These are phyloP conservation scores for Diutina ranongensis DNA, from an alignment of 1,139 yeast genomes.

Conservation along the genomic window DNA sequence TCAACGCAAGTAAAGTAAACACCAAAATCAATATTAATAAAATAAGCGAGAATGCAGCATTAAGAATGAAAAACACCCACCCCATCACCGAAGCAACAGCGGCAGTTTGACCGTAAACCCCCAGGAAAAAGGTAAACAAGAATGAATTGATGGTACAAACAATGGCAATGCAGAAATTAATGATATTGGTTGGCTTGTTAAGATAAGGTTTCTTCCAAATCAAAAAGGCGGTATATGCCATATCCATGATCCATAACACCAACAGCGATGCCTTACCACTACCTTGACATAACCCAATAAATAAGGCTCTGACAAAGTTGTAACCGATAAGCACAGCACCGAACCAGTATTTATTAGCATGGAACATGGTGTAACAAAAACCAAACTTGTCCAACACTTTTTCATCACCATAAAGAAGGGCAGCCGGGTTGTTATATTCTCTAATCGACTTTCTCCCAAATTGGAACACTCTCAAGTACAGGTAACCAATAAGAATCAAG, in stretches of 20 bases:
- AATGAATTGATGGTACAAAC: constrained; percentile 62
- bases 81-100: constrained; percentile 68
- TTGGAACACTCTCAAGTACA: constrained; percentile 44
- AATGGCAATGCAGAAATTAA: constrained; percentile 51
- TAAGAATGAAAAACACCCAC: constrained; percentile 64
- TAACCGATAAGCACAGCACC: constrained; percentile 47
- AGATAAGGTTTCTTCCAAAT: constrained; percentile 53
- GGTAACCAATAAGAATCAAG: constrained; percentile 43
- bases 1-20: constrained; percentile 41
- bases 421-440: constrained; percentile 62
- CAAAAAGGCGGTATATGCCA: constrained; percentile 47
- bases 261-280: constrained; percentile 64
- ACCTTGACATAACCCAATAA: constrained; percentile 57
- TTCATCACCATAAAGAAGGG: constrained; percentile 60
- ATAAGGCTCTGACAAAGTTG: constrained; percentile 45
- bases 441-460: constrained; percentile 46
- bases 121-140: constrained; percentile 62
- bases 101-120: constrained; percentile 57
- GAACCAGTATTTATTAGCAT: constrained; percentile 68
- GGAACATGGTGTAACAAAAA: constrained; percentile 73
- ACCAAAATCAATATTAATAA: constrained; percentile 50
- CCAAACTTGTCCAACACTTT: constrained; percentile 59
- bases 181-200: constrained; percentile 60
- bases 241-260: constrained; percentile 53
- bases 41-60: constrained; percentile 65